Base-by-base conservation (phyloP, 495 filamentous ascomycete genomes). In the Xylaria cubensis region DNA sequence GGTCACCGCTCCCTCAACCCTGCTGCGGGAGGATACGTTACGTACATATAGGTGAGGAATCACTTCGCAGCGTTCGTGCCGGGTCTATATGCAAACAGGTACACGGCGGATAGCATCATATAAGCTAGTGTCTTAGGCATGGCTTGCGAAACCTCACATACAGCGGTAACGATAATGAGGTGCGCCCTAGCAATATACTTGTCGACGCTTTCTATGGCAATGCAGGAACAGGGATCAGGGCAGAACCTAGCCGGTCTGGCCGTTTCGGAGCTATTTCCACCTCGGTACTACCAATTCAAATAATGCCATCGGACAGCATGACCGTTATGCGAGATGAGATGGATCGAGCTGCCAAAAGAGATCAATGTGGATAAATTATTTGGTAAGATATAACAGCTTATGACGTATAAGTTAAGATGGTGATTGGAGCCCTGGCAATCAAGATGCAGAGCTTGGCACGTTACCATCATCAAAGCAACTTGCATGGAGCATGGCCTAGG, bases 21-120 rank as follows among this genome's bases (percentile, higher is more conserved):
- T 9, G 34, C 50, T 41, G 50, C 36, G 34, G 36, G 24, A 71
- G 48, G 59, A 63, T 53, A 70, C 58, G 68, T 70, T 70, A 70
- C 59, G 46, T 71, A 64, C 44, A 6, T 41, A 58, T 26, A 15
- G 50, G 36, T 39, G 26, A 26, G 24, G 67, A 62, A 62, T 8
- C 56, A 34, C 39, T 36, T 53, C 24, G 56, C 58, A 21, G 34
- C 9, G 10, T 7, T 71, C 34, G 59, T 64, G 69, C 59, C 13
- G 10, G 32, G 46, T 56, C 36, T 53, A 24, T 64, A 24, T 46
- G 48, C 48, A 24, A 41, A 62, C 19, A 51, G 21, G 19, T 36
- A 36, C 44, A 63, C 42, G 24, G 46, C 46, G 44, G 46, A 19
- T 64, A 32, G 69, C 26, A 71, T 26, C 36, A 71, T 71, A 71